Evolutionary conservation across 129 eudicot species (phyloP).

Genomic region (Apium graveolens): DNA sequence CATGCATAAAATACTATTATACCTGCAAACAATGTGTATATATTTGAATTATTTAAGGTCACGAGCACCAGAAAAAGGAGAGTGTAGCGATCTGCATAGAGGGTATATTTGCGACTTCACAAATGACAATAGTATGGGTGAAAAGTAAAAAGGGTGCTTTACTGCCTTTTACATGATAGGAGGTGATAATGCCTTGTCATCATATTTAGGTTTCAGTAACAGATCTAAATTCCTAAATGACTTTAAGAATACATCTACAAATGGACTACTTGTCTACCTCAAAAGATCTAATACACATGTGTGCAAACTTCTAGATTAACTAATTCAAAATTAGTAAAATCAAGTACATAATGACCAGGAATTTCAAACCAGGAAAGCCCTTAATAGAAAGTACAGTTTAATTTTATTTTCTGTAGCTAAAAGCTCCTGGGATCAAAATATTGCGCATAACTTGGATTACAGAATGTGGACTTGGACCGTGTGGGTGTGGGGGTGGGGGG

Average conservation of each 20-base stretch:
- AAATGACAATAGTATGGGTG: not conserved
- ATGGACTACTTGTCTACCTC: not conserved
- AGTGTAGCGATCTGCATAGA: not conserved
- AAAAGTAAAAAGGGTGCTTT: not conserved
- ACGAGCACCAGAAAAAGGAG: not conserved
- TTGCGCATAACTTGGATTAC: not conserved
- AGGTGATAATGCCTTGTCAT: not conserved
- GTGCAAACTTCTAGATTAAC: not conserved
- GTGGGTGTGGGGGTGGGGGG: not conserved
- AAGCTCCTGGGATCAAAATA: constrained; percentile 1
- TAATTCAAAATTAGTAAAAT: not conserved
- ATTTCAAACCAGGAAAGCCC: not conserved
- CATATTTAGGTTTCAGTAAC: not conserved
- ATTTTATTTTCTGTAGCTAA: not conserved
- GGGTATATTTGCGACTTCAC: not conserved
- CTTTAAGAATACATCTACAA: not conserved
- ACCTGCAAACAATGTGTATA: not conserved
- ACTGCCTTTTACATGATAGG: not conserved
- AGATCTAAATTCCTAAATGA: not conserved
- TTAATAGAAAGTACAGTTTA: not conserved
- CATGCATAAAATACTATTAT: not conserved
- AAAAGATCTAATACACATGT: not conserved
- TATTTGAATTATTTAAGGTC: not conserved
- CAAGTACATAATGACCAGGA: not conserved
- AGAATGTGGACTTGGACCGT: not conserved